Evolutionary conservation across 306 rosid genomes (phyloP), one percentile per base, ranked within the genome.

Genomic region (Quillaja saponaria): DNA sequence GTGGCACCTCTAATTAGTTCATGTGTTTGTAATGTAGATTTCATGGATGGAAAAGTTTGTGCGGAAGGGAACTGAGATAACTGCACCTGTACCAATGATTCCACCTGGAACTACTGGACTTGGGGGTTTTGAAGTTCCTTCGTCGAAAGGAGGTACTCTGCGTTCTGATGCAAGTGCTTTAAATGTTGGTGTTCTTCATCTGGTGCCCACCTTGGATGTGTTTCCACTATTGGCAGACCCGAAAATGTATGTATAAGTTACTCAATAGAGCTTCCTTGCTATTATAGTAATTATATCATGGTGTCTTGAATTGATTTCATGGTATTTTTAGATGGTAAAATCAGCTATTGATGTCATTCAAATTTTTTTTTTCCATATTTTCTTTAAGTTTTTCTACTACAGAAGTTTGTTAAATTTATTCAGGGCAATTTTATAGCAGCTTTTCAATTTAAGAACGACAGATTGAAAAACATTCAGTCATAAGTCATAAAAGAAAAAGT

Each of bases 41-140:
- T 89, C 99, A 6, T 94, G 99, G 99, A 94, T 94, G 97, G 99
- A 89, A 77, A 94, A 94, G 80, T 89, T 94, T 78, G 65, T 89
- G 67, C 91, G 14, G 67, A 89, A 76, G 73, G 96, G 99, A 65
- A 94, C 90, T 59, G 99, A 94, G 84, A 94, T 94, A 69, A 87
- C 91, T 68, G 99, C 99, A 33, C 99, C 99, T 34, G 99, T 87
- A 63, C 99, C 99, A 14, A 89, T 73, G 91, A 79, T 84, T 71
- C 95, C 97, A 37, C 73, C 83, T 65, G 99, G 90, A 64, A 94
- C 99, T 62, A 94, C 99, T 47, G 99, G 97, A 47, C 97, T 94
- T 65, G 99, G 99, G 60, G 99, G 99, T 71, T 94, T 94, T 75
- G 99, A 89, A 72, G 95, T 84, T 70, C 99, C 99, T 72, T 75